Evolutionary conservation across 306 rosid species (phyloP).

Genomic region (Cucurbita moschata): DNA sequence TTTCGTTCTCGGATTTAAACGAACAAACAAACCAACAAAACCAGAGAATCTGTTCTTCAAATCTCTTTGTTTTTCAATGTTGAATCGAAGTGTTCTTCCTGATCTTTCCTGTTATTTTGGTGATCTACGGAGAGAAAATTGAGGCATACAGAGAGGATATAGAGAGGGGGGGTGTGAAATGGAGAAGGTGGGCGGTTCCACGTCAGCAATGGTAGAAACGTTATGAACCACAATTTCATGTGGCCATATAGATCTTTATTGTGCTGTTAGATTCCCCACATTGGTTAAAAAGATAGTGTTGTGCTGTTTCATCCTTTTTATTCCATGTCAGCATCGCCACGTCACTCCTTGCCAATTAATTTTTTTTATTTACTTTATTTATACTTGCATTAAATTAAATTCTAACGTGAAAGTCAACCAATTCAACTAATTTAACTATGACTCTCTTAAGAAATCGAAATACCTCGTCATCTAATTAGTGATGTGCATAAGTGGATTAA

Average conservation of each 20-base stretch:
- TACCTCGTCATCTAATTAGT: no score
- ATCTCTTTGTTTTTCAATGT: background rate
- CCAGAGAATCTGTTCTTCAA: background rate
- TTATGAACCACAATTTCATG: conserved; percentile 81
- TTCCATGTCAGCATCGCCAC: conserved; percentile 27
- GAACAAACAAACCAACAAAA: background rate
- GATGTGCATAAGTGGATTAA: no score
- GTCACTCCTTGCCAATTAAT: no score
- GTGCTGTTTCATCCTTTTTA: conserved; percentile 19
- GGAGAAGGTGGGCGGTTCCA: conserved; percentile 30
- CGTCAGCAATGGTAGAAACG: conserved; percentile 22
- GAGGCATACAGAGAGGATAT: background rate
- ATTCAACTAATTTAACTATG: no score
- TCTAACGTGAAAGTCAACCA: no score
- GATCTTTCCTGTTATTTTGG: background rate
- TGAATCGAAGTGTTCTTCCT: background rate
- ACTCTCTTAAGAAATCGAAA: no score
- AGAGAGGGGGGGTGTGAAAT: conserved; percentile 1
- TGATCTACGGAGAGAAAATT: background rate
- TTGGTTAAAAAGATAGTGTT: conserved; percentile 49
- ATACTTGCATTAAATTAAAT: no score
- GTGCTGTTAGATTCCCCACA: conserved; percentile 60
- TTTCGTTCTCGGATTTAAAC: conserved; percentile 4
- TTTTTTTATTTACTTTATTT: no score
- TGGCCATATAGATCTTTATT: conserved; percentile 57